Evolutionary conservation across 495 filamentous ascomycete species (phyloP), one percentile per base, ranked within the genome.

Genomic region (Daldinia concentrica): DNA sequence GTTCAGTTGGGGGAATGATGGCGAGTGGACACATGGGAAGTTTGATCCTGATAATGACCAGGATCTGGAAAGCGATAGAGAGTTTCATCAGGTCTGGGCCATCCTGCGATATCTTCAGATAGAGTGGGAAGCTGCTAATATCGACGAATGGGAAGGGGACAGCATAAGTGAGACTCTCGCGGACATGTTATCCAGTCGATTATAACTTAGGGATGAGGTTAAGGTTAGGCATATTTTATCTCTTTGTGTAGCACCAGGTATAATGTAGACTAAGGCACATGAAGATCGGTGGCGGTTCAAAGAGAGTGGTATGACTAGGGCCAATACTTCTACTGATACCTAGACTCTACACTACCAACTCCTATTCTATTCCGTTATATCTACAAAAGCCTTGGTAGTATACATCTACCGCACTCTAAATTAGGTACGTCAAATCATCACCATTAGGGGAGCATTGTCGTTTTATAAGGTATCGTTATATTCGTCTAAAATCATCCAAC

Each of bases 41-140:
- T 77, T 75, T 32, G 69, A 71, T 26, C 75, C 75, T 11, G 64
- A 62, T 11, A 43, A 67, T 34, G 69, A 72, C 26, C 70, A 39
- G n/a, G 66, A 75, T n/a, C 22, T 43, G 1, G 75, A 75, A 30
- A 62, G 59, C 41, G 75, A 75, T 3, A 17, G 45, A 1, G 75
- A 77, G 30, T 75, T 77, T 22, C 61, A 65, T 41, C 75, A 75
- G 54, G 72, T 73, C 11, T 77, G 75, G 72, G 69, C 69, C 1
- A 61, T 77, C 19, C 41, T 77, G 34, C 51, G 57, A n/a, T 77
- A 77, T 27, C 43, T 75, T n/a, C 75, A 77, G 57, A 66, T 63
- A 0, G 75, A 77, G 15, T 77, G 75, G 75, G 72, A 77, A 51
- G 75, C 72, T 8, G 69, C 69, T 19, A 72, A 75, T 41, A 52